These are phyloP conservation scores for Lepiota venenata DNA, from an alignment of 768 basidiomycete genomes.

Conservation along the genomic window DNA sequence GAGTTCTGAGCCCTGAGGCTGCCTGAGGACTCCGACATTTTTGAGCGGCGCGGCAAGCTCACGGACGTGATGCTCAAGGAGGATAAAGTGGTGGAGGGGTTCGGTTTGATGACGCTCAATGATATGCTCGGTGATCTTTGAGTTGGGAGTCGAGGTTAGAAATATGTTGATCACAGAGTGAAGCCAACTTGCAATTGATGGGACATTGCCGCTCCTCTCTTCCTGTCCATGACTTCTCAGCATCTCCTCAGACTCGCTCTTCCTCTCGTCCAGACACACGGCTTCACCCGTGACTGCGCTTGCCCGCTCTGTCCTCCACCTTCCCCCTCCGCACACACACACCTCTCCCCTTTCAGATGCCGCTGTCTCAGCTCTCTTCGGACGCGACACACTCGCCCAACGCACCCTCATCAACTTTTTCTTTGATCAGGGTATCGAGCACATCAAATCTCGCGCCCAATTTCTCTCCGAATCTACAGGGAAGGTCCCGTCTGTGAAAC, in stretches of 20 bases:
- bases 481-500: conserved; percentile 33
- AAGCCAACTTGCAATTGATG: no score
- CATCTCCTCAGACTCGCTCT: conserved; percentile 56
- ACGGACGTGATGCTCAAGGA: no score
- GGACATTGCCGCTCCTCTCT: background rate
- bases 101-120: no score
- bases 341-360: conserved; percentile 62
- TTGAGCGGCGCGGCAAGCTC: no score
- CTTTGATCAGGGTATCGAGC: conserved; percentile 59
- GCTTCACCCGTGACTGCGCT: conserved; percentile 75
- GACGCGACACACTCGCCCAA: conserved; percentile 61
- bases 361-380: conserved; percentile 73
- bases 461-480: conserved; percentile 7
- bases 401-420: conserved; percentile 67
- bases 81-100: no score
- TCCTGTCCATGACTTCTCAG: background rate
- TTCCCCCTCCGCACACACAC: conserved; percentile 46
- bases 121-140: no score
- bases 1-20: no score
- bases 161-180: no score
- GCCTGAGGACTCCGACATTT: no score
- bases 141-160: no score
- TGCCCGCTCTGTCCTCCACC: conserved; percentile 55
- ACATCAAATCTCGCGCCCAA: conserved; percentile 35
- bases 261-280: conserved; percentile 61